Evolutionary conservation across 371 early-diverging fungal genomes (phyloP).

Genomic region (Apophysomyces sp.): DNA sequence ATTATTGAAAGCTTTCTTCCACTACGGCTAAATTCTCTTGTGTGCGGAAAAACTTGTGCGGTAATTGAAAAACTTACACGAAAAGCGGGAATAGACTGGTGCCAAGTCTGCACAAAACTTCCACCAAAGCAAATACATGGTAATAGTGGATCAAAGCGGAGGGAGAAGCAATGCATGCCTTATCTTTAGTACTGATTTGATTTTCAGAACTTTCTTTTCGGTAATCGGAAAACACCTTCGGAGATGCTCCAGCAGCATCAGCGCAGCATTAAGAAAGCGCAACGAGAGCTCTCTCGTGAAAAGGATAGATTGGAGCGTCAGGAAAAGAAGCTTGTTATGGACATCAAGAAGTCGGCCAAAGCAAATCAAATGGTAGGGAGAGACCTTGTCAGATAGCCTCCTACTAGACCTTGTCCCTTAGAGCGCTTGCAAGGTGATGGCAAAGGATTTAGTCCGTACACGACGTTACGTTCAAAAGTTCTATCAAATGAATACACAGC

Average conservation of each 20-base stretch:
- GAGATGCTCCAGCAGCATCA: slow-evolving; percentile 92
- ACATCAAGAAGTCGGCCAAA: slow-evolving; percentile 92
- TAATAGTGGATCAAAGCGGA: background rate
- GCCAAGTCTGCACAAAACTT: background rate
- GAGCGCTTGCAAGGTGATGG: slow-evolving; percentile 94
- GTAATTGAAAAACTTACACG: background rate
- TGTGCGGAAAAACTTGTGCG: background rate
- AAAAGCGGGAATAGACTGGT: background rate
- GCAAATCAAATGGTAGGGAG: slow-evolving; percentile 81
- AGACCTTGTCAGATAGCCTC: background rate
- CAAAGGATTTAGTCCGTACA: slow-evolving; percentile 95
- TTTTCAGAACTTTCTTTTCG: slow-evolving; percentile 64
- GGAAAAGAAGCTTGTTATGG: slow-evolving; percentile 92
- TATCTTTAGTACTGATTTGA: background rate
- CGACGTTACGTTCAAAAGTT: slow-evolving; percentile 93
- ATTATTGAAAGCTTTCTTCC: no score
- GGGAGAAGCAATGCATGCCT: background rate
- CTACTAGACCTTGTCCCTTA: slow-evolving; percentile 17
- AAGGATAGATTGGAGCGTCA: slow-evolving; percentile 85
- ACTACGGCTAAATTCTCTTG: background rate
- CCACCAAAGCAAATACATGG: background rate
- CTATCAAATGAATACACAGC: slow-evolving; percentile 92
- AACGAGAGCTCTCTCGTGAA: slow-evolving; percentile 94
- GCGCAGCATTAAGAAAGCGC: slow-evolving; percentile 84
- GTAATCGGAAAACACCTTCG: slow-evolving; percentile 77